Conservation (phyloP, 1,284 basidiomycete genomes). For the Exsudoporus floridanus region DNA sequence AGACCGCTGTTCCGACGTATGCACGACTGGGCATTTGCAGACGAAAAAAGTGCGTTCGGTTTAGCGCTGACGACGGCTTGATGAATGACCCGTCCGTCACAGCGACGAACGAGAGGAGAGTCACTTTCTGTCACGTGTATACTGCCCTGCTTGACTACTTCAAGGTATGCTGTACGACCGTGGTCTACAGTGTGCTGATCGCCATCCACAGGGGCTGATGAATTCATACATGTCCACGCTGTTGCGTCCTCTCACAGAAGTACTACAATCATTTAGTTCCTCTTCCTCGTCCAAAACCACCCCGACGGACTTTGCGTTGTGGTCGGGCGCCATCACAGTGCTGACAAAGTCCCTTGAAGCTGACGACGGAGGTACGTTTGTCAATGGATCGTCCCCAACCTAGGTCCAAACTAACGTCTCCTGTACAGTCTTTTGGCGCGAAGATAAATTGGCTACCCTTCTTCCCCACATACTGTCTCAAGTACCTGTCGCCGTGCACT, state of each 20-base stretch:
- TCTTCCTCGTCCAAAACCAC: constrained; percentile 1
- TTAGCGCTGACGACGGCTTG: neutral
- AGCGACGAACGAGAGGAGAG: constrained; percentile 49
- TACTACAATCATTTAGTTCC: constrained; percentile 53
- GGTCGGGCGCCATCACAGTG: constrained; percentile 64
- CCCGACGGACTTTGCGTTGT: constrained; percentile 47
- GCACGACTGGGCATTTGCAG: constrained; percentile 92
- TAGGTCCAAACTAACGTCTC: neutral
- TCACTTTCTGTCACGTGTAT: constrained; percentile 75
- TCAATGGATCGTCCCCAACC: neutral
- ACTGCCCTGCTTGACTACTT: constrained; percentile 77
- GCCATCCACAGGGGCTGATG: constrained; percentile 65
- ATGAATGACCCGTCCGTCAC: neutral
- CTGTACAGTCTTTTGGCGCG: constrained; percentile 80
- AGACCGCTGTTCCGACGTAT: constrained; percentile 88
- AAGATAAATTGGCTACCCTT: constrained; percentile 62
- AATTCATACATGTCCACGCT: constrained; percentile 87
- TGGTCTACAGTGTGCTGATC: neutral
- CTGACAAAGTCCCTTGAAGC: constrained; percentile 71
- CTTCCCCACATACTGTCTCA: constrained; percentile 30
- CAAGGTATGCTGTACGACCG: constrained; percentile 55
- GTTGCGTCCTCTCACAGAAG: constrained; percentile 65
- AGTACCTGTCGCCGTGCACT: constrained; percentile 17
- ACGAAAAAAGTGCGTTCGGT: constrained; percentile 47
- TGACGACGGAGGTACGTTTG: constrained; percentile 76